Percentiles rank a stretch among this genome's conserved stretches.
Conservation (phyloP, 202 grass and related monocot species). For the Zizania palustris region DNA sequence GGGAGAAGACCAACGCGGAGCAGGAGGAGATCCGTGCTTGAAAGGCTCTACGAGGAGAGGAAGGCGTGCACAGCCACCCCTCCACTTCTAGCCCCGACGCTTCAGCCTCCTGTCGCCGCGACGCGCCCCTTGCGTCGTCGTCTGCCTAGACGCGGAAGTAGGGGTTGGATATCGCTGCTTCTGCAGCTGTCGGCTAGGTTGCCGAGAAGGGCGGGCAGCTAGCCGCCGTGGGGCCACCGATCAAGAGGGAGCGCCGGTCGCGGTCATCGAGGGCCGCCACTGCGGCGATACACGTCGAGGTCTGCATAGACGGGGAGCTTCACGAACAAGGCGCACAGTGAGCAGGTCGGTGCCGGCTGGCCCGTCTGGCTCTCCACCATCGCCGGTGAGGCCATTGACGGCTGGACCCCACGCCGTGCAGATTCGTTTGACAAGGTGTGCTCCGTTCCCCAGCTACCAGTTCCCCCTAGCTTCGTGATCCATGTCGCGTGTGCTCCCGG, state of each 20-base stretch:
- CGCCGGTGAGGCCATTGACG: conserved; percentile 79
- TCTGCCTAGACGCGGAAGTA: conserved; percentile 31
- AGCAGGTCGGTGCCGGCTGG: conserved; percentile 87
- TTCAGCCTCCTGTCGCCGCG: neutral
- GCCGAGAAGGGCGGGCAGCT: conserved; percentile 35
- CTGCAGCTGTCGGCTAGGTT: conserved; percentile 22
- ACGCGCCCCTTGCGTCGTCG: conserved; percentile 38
- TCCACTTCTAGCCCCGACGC: conserved; percentile 48
- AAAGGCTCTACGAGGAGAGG: too few species aligned
- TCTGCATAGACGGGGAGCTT: conserved; percentile 57
- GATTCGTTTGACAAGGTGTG: conserved; percentile 79
- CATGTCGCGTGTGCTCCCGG: conserved; percentile 15
- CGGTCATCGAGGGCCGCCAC: conserved; percentile 47
- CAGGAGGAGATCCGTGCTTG: too few species aligned
- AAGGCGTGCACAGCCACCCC: conserved; percentile 73
- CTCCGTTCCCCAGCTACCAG: neutral
- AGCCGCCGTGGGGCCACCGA: conserved; percentile 25
- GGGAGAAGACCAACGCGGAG: too few species aligned
- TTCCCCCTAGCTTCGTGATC: conserved; percentile 37
- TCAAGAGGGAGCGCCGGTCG: conserved; percentile 49
- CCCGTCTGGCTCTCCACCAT: conserved; percentile 84
- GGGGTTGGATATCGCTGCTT: conserved; percentile 13
- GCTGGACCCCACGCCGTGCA: conserved; percentile 75
- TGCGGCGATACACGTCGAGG: conserved; percentile 31
- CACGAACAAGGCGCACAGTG: conserved; percentile 62